Conservation (phyloP, 768 basidiomycete genomes). For the Russula dissimulans region DNA sequence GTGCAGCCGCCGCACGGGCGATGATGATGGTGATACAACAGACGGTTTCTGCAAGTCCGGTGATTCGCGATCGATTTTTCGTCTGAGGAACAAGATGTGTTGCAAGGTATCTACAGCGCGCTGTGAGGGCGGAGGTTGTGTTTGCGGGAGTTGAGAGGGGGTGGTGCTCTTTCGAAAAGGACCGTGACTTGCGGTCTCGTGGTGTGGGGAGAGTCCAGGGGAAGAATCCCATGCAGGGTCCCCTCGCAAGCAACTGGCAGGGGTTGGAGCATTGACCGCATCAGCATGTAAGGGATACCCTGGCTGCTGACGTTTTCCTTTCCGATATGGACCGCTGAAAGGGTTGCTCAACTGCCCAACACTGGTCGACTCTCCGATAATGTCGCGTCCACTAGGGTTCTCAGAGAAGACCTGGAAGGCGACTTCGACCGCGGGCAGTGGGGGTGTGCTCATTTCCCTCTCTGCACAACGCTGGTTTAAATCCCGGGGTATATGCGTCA, state of each 20-base stretch:
- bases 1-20: not conserved
- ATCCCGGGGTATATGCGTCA: not conserved
- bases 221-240: not conserved
- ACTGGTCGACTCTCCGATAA: not conserved
- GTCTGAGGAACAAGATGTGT: constrained; percentile 4
- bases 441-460: not conserved
- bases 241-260: not conserved
- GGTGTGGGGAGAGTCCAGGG: not conserved
- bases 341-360: not conserved
- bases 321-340: not conserved
- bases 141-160: not conserved
- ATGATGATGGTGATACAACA: not conserved
- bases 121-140: constrained; percentile 1
- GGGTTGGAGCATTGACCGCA: not conserved
- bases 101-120: not conserved
- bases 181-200: not conserved
- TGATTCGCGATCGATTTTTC: not conserved
- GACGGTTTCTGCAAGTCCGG: not conserved
- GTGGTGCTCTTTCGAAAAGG: not conserved
- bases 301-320: not conserved
- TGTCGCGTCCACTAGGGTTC: not conserved
- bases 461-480: not conserved
- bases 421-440: not conserved
- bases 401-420: no score
- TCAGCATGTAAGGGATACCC: not conserved